Evolutionary conservation across 441 rosid genomes (phyloP).

Genomic region (Erodium trifolium): DNA sequence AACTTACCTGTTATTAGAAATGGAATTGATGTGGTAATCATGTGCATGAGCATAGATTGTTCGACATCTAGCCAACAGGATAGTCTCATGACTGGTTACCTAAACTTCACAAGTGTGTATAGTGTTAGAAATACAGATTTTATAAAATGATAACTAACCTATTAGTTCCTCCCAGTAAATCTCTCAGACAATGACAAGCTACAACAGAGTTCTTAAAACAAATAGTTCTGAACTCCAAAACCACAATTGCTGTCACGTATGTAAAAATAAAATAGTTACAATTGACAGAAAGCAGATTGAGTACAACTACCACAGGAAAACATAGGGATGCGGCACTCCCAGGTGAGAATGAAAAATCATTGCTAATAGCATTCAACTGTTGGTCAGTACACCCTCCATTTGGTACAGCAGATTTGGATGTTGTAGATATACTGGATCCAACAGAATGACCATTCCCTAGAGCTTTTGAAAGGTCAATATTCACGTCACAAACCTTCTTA

Average conservation of each 20-base stretch:
- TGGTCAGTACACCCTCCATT: constrained; percentile 58
- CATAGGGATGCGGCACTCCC: constrained; percentile 73
- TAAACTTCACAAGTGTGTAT: constrained; percentile 16
- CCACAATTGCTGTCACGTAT: not conserved
- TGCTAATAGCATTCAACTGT: constrained; percentile 33
- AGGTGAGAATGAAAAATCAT: constrained; percentile 52
- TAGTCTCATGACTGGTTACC: constrained; percentile 85
- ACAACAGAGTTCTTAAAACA: not conserved
- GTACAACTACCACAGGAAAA: constrained; percentile 88
- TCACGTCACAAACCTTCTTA: constrained; percentile 76
- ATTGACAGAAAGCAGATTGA: constrained; percentile 16
- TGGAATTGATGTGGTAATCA: constrained; percentile 97
- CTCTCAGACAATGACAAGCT: not conserved
- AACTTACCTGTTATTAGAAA: constrained; percentile 82
- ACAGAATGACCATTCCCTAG: constrained; percentile 56
- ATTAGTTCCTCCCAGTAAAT: not conserved
- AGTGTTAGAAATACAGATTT: constrained; percentile 11
- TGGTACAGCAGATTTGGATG: constrained; percentile 35
- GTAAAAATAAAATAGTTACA: not conserved
- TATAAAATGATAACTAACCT: not conserved
- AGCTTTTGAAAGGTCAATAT: constrained; percentile 57
- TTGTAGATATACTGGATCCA: constrained; percentile 53
- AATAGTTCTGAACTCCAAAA: not conserved
- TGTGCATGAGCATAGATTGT: constrained; percentile 72
- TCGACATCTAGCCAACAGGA: constrained; percentile 41